Evolutionary conservation across 73 alveolate genomes (phyloP).

Genomic region (Paramecium caudatum): DNA sequence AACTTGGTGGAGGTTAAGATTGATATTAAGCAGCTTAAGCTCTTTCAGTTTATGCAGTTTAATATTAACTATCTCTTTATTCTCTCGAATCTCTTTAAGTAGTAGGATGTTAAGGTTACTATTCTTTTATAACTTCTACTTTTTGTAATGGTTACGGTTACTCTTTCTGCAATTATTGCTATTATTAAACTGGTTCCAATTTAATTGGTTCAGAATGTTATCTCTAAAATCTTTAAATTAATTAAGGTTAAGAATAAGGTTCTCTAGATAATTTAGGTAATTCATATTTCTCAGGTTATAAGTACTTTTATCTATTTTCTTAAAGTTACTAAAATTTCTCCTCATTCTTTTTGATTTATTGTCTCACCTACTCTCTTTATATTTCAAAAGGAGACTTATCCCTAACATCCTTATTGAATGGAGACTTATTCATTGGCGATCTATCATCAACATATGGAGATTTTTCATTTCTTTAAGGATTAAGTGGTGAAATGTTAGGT

Average conservation of each 20-base stretch:
- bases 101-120: background rate
- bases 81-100: background rate
- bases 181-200: slow-evolving; percentile 33
- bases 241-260: slow-evolving; percentile 66
- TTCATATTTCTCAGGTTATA: slow-evolving; percentile 36
- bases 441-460: slow-evolving; percentile 36
- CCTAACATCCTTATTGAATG: slow-evolving; percentile 39
- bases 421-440: slow-evolving; percentile 55
- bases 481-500: slow-evolving; percentile 59
- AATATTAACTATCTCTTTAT: slow-evolving; percentile 7
- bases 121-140: background rate
- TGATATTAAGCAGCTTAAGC: slow-evolving; percentile 2
- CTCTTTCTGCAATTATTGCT: background rate
- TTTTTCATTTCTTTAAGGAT: background rate
- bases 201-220: slow-evolving; percentile 34
- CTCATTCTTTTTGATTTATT: slow-evolving; percentile 43
- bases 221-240: background rate
- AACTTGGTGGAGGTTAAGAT: slow-evolving; percentile 28
- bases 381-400: slow-evolving; percentile 65
- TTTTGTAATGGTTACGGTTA: background rate
- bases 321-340: slow-evolving; percentile 23
- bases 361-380: slow-evolving; percentile 63
- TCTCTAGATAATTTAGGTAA: slow-evolving; percentile 66
- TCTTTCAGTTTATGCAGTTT: slow-evolving; percentile 17
- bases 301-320: slow-evolving; percentile 52